Evolutionary conservation across 2,329 filamentous ascomycete species (phyloP).

Genomic region (Xylaria multiplex): DNA sequence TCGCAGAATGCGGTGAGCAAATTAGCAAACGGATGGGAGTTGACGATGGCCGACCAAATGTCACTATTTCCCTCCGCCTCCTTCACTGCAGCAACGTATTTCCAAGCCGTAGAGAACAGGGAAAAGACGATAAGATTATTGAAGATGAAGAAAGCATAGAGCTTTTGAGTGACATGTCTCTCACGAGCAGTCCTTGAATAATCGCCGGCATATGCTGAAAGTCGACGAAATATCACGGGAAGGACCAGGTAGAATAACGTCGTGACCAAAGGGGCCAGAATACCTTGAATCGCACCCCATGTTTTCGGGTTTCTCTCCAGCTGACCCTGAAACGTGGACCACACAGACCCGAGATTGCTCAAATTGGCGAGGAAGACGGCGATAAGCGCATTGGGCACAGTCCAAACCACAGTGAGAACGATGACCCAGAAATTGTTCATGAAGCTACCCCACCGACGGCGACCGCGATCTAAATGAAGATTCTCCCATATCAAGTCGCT

Average conservation of each 20-base stretch:
- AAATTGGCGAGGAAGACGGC: slow-evolving; percentile 91
- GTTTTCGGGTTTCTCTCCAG: slow-evolving; percentile 68
- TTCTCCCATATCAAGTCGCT: slow-evolving; percentile 91
- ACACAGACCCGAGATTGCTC: slow-evolving; percentile 79
- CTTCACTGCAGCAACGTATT: slow-evolving; percentile 73
- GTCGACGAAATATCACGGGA: slow-evolving; percentile 87
- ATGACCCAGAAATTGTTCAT: slow-evolving; percentile 68
- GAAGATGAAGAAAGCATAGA: slow-evolving; percentile 94
- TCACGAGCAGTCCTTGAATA: slow-evolving; percentile 90
- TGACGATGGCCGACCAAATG: slow-evolving; percentile 75
- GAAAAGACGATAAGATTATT: slow-evolving; percentile 96
- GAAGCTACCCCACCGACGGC: slow-evolving; percentile 75
- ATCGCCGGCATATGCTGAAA: slow-evolving; percentile 84
- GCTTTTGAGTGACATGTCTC: slow-evolving; percentile 84
- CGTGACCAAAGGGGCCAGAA: slow-evolving; percentile 84
- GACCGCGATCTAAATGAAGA: slow-evolving; percentile 64
- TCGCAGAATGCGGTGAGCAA: slow-evolving; percentile 40
- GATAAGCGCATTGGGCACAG: slow-evolving; percentile 90
- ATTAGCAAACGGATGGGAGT: slow-evolving; percentile 61
- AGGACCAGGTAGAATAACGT: slow-evolving; percentile 86
- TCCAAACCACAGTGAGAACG: slow-evolving; percentile 83
- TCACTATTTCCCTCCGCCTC: slow-evolving; percentile 63
- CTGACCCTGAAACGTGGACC: slow-evolving; percentile 75
- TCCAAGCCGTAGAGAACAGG: slow-evolving; percentile 68
- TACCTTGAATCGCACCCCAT: slow-evolving; percentile 91